Base-by-base conservation (phyloP, 208 protist species). In the Novymonas esmeraldas region DNA sequence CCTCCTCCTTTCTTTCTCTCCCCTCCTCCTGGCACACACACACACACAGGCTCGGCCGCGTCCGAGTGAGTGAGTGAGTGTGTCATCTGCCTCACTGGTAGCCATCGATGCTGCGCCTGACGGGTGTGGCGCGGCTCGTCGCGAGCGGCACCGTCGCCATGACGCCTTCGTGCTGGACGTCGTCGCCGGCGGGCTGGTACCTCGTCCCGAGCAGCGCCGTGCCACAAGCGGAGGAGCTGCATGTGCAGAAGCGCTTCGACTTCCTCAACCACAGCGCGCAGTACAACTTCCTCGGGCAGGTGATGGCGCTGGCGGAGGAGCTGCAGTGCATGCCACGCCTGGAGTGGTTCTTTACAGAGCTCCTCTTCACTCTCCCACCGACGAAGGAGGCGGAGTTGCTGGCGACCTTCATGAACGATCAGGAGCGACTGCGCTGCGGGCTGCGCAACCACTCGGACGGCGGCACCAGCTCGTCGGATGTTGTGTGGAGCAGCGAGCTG, bases 371-470 rank as follows among this genome's bases (percentile, higher is more conserved):
- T 24, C 72, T 95, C 16, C 87, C 90, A 14, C 81, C 87, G 26
- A 90, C 85, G 6, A 70, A 70, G 14, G 63, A 77, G 42, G 90
- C 83, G 6, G 90, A 92, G 70, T 52, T 81, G 20, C 66, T 95
- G 36, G 90, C 90, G 28, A 85, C 79, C 76, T 95, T 84, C 71
- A 92, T 93, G 83, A 95, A 95, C 54, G 87, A 93, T 54, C 81
- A 89, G 58, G 90, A 95, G 71, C 79, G 78, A 24, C 72, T 90
- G 59, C 85, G 81, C 4, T 92, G 87, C 65, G 84, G 84, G 1
- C 59, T 93, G 67, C 85, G 90, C 41, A 93, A 95, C 74, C 79
- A 88, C 67, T 83, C 79, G 16, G 65, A 60, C 33, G 63, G 64
- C 38, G 81, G 86, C 51, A 90, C 82, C 34, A 89, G 81, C 78